Conservation (phyloP, 805 yeast genomes). For the Torulaspora indica region DNA sequence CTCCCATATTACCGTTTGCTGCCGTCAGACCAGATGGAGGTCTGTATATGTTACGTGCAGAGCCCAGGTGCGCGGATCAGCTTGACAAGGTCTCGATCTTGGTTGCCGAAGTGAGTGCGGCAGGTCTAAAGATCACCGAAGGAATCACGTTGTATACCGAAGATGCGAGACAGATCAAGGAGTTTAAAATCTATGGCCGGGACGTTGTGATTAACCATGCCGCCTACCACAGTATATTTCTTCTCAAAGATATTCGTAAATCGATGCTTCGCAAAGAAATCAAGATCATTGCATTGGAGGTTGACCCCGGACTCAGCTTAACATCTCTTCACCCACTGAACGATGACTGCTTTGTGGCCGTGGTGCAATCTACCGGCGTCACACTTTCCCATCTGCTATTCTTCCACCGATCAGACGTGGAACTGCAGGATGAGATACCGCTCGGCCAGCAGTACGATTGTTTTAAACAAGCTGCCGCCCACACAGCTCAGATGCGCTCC, state of each 20-base stretch:
- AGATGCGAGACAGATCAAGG: conserved; percentile 12
- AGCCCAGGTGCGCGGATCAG: background rate
- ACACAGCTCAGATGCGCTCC: background rate
- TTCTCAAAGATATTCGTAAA: conserved; percentile 12
- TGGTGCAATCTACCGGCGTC: conserved; percentile 8
- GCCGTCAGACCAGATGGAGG: conserved; percentile 8
- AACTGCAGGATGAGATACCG: background rate
- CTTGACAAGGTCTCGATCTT: background rate
- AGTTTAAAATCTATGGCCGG: conserved; percentile 17
- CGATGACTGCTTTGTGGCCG: conserved; percentile 13
- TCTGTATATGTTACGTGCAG: conserved; percentile 9
- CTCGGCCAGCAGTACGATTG: background rate
- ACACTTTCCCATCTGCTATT: conserved; percentile 12
- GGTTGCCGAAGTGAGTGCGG: background rate
- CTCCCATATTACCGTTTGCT: conserved; percentile 3
- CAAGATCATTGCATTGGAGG: conserved; percentile 2
- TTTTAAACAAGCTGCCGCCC: background rate
- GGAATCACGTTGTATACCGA: conserved; percentile 5
- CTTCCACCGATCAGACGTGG: conserved; percentile 6
- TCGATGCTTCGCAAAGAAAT: background rate
- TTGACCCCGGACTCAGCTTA: conserved; percentile 8
- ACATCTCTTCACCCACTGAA: conserved; percentile 9
- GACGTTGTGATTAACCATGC: conserved; percentile 12
- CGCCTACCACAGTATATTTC: conserved; percentile 10
- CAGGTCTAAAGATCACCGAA: conserved; percentile 3